A percentile compares a stretch with the other conserved stretches of the same genome.
phyloP scores from a whole-genome alignment of 2,329 filamentous ascomycete genomes.

The Scleromitrula shiraiana region DNA sequence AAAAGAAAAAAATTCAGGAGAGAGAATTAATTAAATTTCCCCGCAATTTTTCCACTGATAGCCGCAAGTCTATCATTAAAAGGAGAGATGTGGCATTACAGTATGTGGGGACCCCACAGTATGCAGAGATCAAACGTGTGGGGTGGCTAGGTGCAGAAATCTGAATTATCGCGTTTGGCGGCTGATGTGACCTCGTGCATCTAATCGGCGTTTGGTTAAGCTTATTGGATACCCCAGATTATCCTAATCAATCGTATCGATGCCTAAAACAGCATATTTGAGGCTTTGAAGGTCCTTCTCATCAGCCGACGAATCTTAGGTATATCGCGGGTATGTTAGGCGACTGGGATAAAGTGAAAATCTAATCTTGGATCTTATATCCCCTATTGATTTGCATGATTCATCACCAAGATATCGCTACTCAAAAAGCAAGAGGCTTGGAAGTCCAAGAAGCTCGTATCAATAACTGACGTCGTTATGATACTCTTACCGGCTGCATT shows the following conservation, averaged over 20 bases:
- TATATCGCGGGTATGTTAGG: too few relatives aligned
- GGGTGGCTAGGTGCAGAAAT: background rate
- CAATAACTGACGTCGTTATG: too few relatives aligned
- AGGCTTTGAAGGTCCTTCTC: background rate
- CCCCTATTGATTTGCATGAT: too few relatives aligned
- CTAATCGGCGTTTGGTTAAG: background rate
- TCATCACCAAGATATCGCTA: too few relatives aligned
- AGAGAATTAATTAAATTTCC: conserved; percentile 16
- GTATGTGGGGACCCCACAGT: conserved; percentile 7
- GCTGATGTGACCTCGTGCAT: background rate
- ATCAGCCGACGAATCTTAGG: background rate
- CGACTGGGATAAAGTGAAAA: too few relatives aligned
- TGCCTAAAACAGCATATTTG: background rate
- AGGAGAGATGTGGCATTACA: too few relatives aligned
- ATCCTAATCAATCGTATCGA: background rate
- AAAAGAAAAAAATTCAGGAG: conserved; percentile 9
- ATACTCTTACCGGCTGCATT: background rate
- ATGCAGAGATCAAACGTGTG: background rate
- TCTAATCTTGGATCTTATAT: too few relatives aligned
- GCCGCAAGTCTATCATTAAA: background rate
- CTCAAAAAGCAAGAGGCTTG: too few relatives aligned
- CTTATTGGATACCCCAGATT: conserved; percentile 1
- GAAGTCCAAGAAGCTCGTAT: too few relatives aligned
- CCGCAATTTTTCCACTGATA: conserved; percentile 9
- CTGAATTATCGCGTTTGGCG: background rate